A percentile compares a stretch with the other conserved stretches of the same genome.
Evolutionary conservation across 2,329 filamentous ascomycete species (phyloP).

Genomic region (Plectosphaerella cucumerina): DNA sequence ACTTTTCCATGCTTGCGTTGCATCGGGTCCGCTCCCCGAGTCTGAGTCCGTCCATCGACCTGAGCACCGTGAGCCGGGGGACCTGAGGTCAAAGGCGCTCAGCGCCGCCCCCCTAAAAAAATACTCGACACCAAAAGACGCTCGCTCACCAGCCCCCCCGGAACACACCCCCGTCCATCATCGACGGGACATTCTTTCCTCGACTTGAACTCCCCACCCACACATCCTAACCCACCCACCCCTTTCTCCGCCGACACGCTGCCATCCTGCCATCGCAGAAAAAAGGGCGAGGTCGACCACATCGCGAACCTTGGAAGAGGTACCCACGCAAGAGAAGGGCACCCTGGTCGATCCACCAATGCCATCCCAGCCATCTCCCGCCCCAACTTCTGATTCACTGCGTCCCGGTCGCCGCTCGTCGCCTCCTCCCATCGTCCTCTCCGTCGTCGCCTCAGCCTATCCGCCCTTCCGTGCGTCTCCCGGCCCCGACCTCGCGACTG

Average conservation of each 20-base stretch:
- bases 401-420: slow-evolving; percentile 14
- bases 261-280: background rate
- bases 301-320: slow-evolving; percentile 12
- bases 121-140: background rate
- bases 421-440: background rate
- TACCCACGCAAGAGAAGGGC: slow-evolving; percentile 8
- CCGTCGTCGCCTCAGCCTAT: background rate
- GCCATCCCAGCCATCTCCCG: slow-evolving; percentile 40
- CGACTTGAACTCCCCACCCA: slow-evolving; percentile 5
- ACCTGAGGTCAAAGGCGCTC: no score
- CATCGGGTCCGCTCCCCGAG: no score
- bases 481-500: no score
- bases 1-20: no score
- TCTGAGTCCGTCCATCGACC: no score
- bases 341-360: slow-evolving; percentile 28
- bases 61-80: no score
- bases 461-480: background rate
- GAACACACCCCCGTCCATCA: background rate
- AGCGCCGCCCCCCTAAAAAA: no score
- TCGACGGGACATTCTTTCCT: slow-evolving; percentile 4
- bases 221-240: slow-evolving; percentile 1
- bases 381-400: slow-evolving; percentile 28
- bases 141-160: slow-evolving; percentile 3
- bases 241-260: background rate
- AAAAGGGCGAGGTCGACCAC: slow-evolving; percentile 14